Base-by-base conservation (phyloP, 768 basidiomycete genomes). In the Kwoniella newhampshirensis region DNA sequence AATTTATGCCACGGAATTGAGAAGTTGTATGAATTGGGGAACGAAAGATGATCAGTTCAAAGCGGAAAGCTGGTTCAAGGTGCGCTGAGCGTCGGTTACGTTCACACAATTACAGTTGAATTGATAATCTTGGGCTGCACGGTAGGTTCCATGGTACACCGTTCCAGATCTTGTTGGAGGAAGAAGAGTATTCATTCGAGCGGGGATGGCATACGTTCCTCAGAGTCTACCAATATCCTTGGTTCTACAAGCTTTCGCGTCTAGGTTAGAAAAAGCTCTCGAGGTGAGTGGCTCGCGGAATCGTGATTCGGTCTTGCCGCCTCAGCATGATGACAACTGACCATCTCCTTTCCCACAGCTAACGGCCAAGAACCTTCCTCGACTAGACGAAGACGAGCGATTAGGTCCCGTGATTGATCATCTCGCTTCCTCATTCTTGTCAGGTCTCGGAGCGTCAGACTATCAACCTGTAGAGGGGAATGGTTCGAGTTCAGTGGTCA, bases 311-410 rank as follows among this genome's bases (percentile, higher is more conserved):
- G 32, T 30, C 11, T 13, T 8, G 15, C 20, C 40, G 23, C 25
- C 18, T 43, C 35, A 6, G 15, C 4, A 12, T 15, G 4, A n/a
- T 51, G 17, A n/a, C 8, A 37, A 20, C 21, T 35, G 20, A 12
- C 20, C 23, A 32, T 11, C 18, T 39, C 6, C 2, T 13, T 25
- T 21, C 13, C 20, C 42, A 36, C 64, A 98, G 92, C 71, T 83
- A 52, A 97, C 93, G 5, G 86, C 91, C 3, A 87, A 87, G 73
- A 83, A 86, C 21, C 82, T 98, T 5, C 92, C 93, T 2, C 84
- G 91, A 15, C 81, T 99, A 57, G 93, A 98, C 67, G 94, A 97
- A 76, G 96, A 98, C 71, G 87, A 87, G 17, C 87, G 96, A 25
- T 78, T 99, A 9, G 77, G 90, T 4, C 93, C 93, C 18, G 84